Conservation (phyloP, 2,329 filamentous ascomycete species). For the Falciphora oryzae region DNA sequence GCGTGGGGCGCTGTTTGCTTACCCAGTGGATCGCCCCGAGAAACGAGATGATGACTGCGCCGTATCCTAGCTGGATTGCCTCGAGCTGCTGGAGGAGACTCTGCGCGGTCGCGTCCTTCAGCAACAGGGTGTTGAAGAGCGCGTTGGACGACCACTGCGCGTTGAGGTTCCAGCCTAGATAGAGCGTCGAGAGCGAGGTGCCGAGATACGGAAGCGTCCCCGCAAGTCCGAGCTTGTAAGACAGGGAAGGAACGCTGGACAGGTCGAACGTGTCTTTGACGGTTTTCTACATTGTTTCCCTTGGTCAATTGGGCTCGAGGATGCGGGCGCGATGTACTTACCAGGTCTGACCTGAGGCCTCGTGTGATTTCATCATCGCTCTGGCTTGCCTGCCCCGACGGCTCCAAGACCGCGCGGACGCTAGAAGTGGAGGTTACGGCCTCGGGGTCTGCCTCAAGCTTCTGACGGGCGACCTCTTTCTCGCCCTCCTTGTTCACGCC, state of each 20-base stretch:
- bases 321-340: conserved; percentile 27
- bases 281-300: conserved; percentile 40
- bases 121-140: conserved; percentile 57
- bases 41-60: conserved; percentile 89
- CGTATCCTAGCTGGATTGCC: conserved; percentile 85
- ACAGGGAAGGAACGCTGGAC: conserved; percentile 58
- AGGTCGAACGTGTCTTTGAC: conserved; percentile 67
- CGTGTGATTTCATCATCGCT: conserved; percentile 24
- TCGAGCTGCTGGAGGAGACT: conserved; percentile 70
- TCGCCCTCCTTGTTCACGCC: conserved; percentile 49
- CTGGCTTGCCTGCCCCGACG: conserved; percentile 17
- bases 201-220: conserved; percentile 81
- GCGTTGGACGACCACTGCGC: conserved; percentile 54
- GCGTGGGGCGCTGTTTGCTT: conserved; percentile 13
- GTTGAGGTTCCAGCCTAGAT: conserved; percentile 77
- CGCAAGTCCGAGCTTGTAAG: conserved; percentile 63
- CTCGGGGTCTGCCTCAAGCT: conserved; percentile 54
- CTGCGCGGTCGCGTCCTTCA: conserved; percentile 66
- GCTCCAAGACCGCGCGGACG: conserved; percentile 44
- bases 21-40: conserved; percentile 88
- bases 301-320: not conserved
- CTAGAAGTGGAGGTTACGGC: conserved; percentile 54
- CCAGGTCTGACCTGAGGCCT: conserved; percentile 46
- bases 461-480: conserved; percentile 44
- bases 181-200: conserved; percentile 78